Evolutionary conservation across 352 stramenopile genomes (phyloP).

Genomic region (Bremia lactucae): DNA sequence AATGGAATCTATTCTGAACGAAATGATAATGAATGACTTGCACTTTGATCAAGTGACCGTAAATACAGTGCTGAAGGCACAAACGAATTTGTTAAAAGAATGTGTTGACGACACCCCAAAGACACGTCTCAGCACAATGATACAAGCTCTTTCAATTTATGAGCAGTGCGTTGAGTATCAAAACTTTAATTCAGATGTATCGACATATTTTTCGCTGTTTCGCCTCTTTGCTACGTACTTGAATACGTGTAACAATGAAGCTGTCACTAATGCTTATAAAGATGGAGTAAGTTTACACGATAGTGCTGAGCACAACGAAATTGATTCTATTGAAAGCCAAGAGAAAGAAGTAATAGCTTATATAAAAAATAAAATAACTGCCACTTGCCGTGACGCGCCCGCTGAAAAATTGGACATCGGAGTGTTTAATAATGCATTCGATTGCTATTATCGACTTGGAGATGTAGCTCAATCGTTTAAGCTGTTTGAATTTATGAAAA

Average conservation of each 20-base stretch:
- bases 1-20: constrained; percentile 25
- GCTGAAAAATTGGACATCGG: constrained; percentile 24
- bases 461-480: constrained; percentile 36
- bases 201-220: constrained; percentile 43
- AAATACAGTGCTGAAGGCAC: constrained; percentile 42
- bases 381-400: constrained; percentile 33
- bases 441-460: constrained; percentile 45
- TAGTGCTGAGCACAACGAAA: constrained; percentile 2
- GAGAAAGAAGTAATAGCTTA: constrained; percentile 13
- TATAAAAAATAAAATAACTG: constrained; percentile 31
- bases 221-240: constrained; percentile 39
- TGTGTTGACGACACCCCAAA: constrained; percentile 2
- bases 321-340: constrained; percentile 12
- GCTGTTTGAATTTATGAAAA: constrained; percentile 55
- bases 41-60: constrained; percentile 31
- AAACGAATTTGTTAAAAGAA: constrained; percentile 13
- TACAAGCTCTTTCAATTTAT: constrained; percentile 23
- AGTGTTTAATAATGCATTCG: constrained; percentile 59
- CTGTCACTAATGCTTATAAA: background rate
- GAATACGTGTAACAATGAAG: constrained; percentile 7
- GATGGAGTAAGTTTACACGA: background rate
- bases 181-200: constrained; percentile 15
- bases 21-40: constrained; percentile 23
- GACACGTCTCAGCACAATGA: constrained; percentile 13
- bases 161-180: constrained; percentile 23